A percentile compares a stretch with the other conserved stretches of the same genome.
These are phyloP conservation scores for Neoarthrinium moseri DNA, from an alignment of 2,329 filamentous ascomycete species.

Conservation along the genomic window DNA sequence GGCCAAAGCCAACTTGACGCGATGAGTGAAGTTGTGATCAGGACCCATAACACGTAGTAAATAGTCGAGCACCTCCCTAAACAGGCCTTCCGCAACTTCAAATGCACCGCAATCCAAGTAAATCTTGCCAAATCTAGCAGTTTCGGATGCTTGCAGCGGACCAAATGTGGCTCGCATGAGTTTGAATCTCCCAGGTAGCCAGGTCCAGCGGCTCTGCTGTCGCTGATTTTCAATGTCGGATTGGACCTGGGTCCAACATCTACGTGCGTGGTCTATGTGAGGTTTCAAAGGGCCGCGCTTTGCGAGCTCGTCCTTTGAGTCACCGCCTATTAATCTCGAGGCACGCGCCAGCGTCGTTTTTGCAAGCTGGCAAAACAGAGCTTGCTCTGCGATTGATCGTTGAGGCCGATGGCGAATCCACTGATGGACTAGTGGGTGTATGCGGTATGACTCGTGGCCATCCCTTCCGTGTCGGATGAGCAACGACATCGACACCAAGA, in stretches of 20 bases:
- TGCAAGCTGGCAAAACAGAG: constrained; percentile 13
- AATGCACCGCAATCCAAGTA: constrained; percentile 12
- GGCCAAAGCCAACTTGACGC: constrained; percentile 5
- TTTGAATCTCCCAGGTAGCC: not conserved
- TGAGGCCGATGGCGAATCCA: constrained; percentile 12
- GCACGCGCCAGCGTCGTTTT: constrained; percentile 9
- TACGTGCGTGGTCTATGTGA: constrained; percentile 10
- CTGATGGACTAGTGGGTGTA: constrained; percentile 15
- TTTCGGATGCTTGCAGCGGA: constrained; percentile 5
- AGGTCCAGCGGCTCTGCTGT: not conserved
- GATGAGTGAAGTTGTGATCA: constrained; percentile 9
- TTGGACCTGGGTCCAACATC: not conserved
- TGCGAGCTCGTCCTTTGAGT: constrained; percentile 7
- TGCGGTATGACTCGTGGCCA: not conserved
- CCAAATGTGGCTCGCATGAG: constrained; percentile 3
- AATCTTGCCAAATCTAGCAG: constrained; percentile 12
- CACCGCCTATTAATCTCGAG: constrained; percentile 3
- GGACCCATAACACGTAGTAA: constrained; percentile 7
- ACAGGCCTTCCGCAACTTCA: constrained; percentile 9
- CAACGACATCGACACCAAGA: constrained; percentile 5
- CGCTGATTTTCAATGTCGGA: not conserved
- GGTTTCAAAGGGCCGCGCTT: constrained; percentile 12
- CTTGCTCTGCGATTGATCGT: constrained; percentile 5
- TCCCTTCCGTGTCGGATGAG: constrained; percentile 4
- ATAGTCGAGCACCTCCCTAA: constrained; percentile 8